A percentile compares a stretch with the other conserved stretches of the same genome.
Conservation (phyloP, 495 filamentous ascomycete genomes). For the Xylaria bambusicola region DNA sequence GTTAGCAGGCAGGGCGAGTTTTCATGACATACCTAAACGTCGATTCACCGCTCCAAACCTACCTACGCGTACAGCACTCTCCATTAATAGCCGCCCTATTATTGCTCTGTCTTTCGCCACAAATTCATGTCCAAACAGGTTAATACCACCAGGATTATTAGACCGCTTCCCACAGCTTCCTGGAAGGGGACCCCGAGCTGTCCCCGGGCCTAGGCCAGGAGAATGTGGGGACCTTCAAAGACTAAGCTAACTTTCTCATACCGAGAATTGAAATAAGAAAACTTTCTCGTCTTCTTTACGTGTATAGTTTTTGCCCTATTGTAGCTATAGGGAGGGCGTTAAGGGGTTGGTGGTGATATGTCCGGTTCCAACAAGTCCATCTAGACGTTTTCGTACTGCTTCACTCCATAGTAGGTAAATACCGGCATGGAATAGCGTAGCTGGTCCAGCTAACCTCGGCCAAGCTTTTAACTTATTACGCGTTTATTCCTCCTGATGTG, state of each 20-base stretch:
- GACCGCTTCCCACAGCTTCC: not conserved
- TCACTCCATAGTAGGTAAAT: too few relatives aligned
- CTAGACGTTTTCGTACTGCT: too few relatives aligned
- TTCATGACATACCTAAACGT: not conserved
- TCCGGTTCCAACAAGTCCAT: not conserved
- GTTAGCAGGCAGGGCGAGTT: not conserved
- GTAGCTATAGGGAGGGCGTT: too few relatives aligned
- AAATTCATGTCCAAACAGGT: not conserved
- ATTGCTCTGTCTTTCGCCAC: not conserved
- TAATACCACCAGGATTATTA: not conserved
- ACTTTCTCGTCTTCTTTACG: too few relatives aligned
- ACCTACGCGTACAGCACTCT: too few relatives aligned
- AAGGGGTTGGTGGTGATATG: not conserved
- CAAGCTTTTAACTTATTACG: not conserved
- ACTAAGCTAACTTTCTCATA: not conserved
- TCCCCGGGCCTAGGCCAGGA: constrained; percentile 1
- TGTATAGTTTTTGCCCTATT: too few relatives aligned
- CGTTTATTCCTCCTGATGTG: not conserved
- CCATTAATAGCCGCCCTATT: too few relatives aligned
- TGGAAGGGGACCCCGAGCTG: constrained; percentile 1
- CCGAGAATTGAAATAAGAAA: too few relatives aligned
- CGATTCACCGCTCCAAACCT: not conserved
- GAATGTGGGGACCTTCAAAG: constrained; percentile 8
- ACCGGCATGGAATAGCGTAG: too few relatives aligned
- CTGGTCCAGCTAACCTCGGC: too few relatives aligned